Percentiles rank a stretch among this genome's conserved stretches.
Conservation (phyloP, 257 asterid species). For the Misopates orontium region DNA sequence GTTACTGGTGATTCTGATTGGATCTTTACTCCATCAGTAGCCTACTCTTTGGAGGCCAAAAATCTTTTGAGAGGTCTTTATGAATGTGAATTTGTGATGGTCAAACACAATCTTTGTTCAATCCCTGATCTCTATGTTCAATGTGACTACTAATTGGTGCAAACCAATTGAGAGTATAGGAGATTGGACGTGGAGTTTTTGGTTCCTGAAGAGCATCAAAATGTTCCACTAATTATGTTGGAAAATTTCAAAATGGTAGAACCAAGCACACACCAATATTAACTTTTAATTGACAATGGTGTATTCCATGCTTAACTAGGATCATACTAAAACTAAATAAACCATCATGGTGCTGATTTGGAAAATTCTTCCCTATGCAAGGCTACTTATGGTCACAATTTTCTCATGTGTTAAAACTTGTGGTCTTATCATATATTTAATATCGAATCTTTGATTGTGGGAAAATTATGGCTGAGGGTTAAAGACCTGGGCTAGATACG, state of each 20-base stretch:
- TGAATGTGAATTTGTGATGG: conserved; percentile 11
- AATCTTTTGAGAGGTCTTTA: conserved; percentile 7
- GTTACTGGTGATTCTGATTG: conserved; percentile 11
- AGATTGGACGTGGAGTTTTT: conserved; percentile 17
- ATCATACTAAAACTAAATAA: conserved; percentile 3
- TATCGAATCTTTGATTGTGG: no score
- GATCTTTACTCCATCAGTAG: conserved; percentile 2
- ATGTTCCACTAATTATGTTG: neutral
- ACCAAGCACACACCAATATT: neutral
- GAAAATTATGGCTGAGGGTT: no score
- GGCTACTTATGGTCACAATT: no score
- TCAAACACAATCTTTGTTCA: conserved; percentile 1
- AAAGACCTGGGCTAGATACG: no score
- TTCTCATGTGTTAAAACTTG: no score
- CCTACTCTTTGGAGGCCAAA: conserved; percentile 5
- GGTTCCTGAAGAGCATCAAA: neutral
- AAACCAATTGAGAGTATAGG: conserved; percentile 7
- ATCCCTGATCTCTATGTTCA: conserved; percentile 12
- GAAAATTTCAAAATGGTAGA: conserved; percentile 15
- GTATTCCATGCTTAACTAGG: neutral
- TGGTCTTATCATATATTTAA: no score
- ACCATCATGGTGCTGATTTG: neutral
- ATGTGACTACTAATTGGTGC: no score
- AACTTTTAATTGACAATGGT: conserved; percentile 10
- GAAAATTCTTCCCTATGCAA: no score